Evolutionary conservation across 2,329 filamentous ascomycete species (phyloP), one percentile per base, ranked within the genome.

Genomic region (Alternaria consortialis): DNA sequence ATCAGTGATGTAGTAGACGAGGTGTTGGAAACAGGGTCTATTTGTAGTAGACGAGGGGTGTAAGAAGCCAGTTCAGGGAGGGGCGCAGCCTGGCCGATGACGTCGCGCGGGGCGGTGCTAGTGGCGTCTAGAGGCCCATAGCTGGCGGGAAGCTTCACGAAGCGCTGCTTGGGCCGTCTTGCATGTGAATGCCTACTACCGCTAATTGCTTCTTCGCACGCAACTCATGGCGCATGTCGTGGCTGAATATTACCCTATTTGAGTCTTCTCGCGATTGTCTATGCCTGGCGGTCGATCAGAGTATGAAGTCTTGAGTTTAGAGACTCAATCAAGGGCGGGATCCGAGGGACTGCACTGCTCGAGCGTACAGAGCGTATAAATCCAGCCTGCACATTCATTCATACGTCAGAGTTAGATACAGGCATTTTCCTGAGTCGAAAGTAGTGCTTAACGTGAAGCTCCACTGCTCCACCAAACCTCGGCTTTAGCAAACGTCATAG

Each of bases 401-500:
- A 15, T 20, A 25, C 46, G 15, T 37, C 46, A 37, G 9, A 4
- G n/a, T 11, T 25, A n/a, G 20, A n/a, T 50, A 32, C 13, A 25
- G 17, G 5, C 13, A 2, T 32, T 7, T 29, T 27, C 17, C 44
- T 31, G 36, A 13, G 29, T 43, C 17, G 23, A 20, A 37, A 17
- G 23, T 50, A 27, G 36, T 34, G 32, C 11, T 29, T 13, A 23
- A 11, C 20, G 27, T 15, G 31, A 20, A 52, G 39, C 46, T 52
- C 46, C 47, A 15, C 43, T 60, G 42, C 59, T 67, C 64, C 60
- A 67, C 62, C 51, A 59, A 64, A 61, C 70, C 69, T 69, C 70
- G 71, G 70, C 65, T 66, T 53, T 12, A 23, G 20, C 51, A 42
- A 61, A 74, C 71, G 71, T 74, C 73, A 75, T 73, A 73, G 70